Conservation (phyloP, 345 rosid genomes). For the Melaleuca alternifolia region DNA sequence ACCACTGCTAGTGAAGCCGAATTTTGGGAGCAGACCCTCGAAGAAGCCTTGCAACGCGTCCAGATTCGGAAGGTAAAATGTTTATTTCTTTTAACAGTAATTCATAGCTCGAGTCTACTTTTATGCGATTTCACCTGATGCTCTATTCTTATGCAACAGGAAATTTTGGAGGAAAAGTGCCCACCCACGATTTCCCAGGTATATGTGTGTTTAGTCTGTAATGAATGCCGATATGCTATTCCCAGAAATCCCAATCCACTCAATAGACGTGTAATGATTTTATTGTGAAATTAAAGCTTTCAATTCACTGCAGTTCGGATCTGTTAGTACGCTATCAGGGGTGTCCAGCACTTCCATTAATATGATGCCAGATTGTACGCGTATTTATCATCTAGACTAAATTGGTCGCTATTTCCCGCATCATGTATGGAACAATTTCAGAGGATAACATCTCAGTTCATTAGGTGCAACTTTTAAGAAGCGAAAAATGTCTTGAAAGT, state of each 20-base stretch:
- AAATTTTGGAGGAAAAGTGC: slow-evolving; percentile 12
- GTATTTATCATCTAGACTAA: neutral
- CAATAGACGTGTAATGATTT: neutral
- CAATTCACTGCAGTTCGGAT: neutral
- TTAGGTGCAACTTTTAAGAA: neutral
- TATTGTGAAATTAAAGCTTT: neutral
- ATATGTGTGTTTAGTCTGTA: neutral
- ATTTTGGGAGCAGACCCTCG: slow-evolving; percentile 21
- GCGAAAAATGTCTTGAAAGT: neutral
- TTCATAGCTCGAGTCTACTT: neutral
- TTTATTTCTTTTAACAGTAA: neutral
- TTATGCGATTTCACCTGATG: neutral
- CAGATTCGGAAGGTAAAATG: slow-evolving; percentile 17
- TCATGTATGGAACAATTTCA: neutral
- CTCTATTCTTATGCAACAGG: slow-evolving; percentile 1
- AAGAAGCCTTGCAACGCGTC: slow-evolving; percentile 14
- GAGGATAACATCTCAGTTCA: neutral
- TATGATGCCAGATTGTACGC: neutral
- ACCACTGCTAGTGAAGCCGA: slow-evolving; percentile 18
- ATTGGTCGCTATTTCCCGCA: neutral
- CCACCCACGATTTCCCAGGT: slow-evolving; percentile 13
- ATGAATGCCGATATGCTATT: neutral
- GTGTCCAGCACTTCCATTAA: neutral
- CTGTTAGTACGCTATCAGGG: neutral
- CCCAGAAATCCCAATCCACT: neutral